Base-by-base conservation (phyloP, 306 rosid genomes). In the Rosa rugosa region DNA sequence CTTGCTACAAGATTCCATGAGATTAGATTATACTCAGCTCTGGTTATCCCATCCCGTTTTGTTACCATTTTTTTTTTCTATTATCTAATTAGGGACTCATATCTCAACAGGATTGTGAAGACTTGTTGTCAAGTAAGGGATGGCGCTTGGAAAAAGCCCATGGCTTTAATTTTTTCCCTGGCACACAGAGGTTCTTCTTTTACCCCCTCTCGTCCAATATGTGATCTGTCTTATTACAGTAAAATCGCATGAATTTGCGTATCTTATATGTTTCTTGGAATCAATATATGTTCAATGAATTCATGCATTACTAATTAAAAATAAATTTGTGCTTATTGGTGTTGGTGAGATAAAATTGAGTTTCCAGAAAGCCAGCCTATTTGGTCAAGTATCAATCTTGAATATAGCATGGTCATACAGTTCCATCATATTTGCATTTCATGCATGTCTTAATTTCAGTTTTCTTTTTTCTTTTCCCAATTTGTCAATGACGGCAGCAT, bases 81-180 rank as follows among this genome's bases (percentile, higher is more conserved):
- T 2, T 69, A 42, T 51, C 69, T 80, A 60, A 80, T 22, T 41
- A 51, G 69, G 71, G 65, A 68, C 41, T 46, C 74, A 62, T 74
- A 67, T 82, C 75, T 69, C 74, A 64, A 82, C 86, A 91, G 98
- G 97, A 93, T 86, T 93, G 98, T 87, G 86, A 88, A 77, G 84
- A 86, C 71, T 87, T 93, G 79, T 84, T 90, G 87, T 90, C 97
- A 51, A 77, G 81, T 73, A 91, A 93, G 73, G 89, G 83, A 20
- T 93, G 98, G 97, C 63, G 82, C 80, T 88, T 93, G 91, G 92
- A 88, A 57, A 93, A 93, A 82, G 97, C 97, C 74, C 97, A 88
- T 71, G 97, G 92, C 76, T 93, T 86, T 81, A 93, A 93, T 78
- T 93, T 93, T 80, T 91, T 90, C 79, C 98, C 98, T 13, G 98